Base-by-base conservation (phyloP, 768 basidiomycete genomes). In the Boletus coccyginus region DNA sequence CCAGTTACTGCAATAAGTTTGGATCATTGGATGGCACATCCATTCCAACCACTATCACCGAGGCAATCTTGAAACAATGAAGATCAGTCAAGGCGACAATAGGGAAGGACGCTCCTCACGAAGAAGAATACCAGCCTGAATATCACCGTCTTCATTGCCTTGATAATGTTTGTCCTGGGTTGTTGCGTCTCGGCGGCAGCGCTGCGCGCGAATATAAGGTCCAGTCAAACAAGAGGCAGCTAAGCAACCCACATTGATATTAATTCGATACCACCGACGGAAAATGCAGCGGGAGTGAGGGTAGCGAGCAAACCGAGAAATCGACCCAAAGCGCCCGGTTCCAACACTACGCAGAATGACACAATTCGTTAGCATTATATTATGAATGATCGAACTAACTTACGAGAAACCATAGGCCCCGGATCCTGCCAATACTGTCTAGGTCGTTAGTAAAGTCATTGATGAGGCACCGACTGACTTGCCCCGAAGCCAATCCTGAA, bases 91-190 rank as follows among this genome's bases (percentile, higher is more conserved):
- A n/a, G 17, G 39, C 11, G 24, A 14, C 8, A 27, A 31, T 19
- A 6, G 2, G 19, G 3, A 10, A 38, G 5, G 7, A 27, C 10
- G 1, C 35, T 38, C 44, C 64, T 53, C 29, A 66, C 64, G 38
- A 55, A 66, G 38, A 66, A 66, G 5, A 62, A 43, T 11, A 88
- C 59, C 62, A 96, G 87, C 58, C 93, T 85, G 73, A 83, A 90
- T 70, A 92, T 90, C 6, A 94, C 90, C 21, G 87, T 78, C 38
- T 81, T 77, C 49, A 91, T 84, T 24, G 90, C 90, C 66, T 84
- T 89, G 24, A 83, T 76, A 60, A 94, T 89, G 64, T 90, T 91
- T 32, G 86, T 84, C 38, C 90, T 82, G 8, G 92, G 92, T 65
- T 80, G 89, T 66, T 83, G 77, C 0, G 88, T 86, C 71, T 94